Evolutionary conservation across 2,329 filamentous ascomycete species (phyloP), one percentile per base, ranked within the genome.

Genomic region (Aspergillus sp.): DNA sequence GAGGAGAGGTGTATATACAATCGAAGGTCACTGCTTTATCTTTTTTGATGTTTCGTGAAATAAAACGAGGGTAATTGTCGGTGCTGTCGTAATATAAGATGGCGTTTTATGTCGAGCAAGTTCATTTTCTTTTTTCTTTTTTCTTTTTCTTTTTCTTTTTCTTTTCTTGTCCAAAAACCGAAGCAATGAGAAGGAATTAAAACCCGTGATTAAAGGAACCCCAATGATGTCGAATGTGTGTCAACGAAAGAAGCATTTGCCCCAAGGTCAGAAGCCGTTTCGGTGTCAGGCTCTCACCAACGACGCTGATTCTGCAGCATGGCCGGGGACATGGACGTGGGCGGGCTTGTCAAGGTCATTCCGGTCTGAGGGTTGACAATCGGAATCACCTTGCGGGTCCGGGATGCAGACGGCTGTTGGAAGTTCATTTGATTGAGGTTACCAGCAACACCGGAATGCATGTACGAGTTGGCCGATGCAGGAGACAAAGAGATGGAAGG

Each of bases 361-460:
- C 93, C 89, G 48, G 91, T 96, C 57, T 81, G 86, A 46, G 93
- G 93, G 76, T 98, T 94, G 71, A 97, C 88, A 67, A 98, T 98
- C 49, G 91, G 91, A 57, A 97, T 97, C 62, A 93, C 88, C 69
- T 96, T 97, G 70, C 89, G 88, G 48, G 85, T 82, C 57, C 93
- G 87, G 54, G 90, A 88, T 52, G 90, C 88, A 52, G 90, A 79
- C 51, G 90, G 88, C 75, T 96, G 91, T 71, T 95, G 88, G 52
- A 94, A 77, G 74, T 94, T 96, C 59, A 91, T 76, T 70, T 81
- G 81, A 60, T 82, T 84, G 56, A 64, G 54, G 67, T 72, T 76
- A 60, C 86, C 82, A 69, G 80, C 86, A 58, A 76, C 74, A 59
- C 83, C 84, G 29, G 81, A 75, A 36, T 83, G 81, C 42, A 84